Evolutionary conservation across 2,329 filamentous ascomycete species (phyloP), one percentile per base, ranked within the genome.

Genomic region (Dothideomycetes sp.): DNA sequence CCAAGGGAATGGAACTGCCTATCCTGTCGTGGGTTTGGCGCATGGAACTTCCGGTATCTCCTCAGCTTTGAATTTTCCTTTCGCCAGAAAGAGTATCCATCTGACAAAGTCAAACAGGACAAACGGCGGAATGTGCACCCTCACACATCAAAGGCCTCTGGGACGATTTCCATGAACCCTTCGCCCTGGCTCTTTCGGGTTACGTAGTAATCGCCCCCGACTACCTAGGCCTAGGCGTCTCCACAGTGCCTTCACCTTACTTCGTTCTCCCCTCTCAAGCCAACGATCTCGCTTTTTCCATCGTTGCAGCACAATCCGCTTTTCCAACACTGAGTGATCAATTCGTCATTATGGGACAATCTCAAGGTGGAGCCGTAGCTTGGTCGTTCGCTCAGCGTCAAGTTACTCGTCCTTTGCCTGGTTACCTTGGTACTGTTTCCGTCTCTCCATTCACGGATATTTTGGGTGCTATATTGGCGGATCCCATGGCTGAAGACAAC

Each of bases 281-380:
- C 1, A 61, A 63, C 34, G 70, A 73, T 48, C 39, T 68, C 0
- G 51, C 65, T 1, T 64, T 68, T 43, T 60, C 66, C 1, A 47
- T 70, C 0, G 40, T 54, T 12, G 69, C 70, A 1, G 66, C 66
- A 1, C 57, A 56, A 11, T 46, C 46, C 10, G 64, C 65, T 0
- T 73, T 70, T 43, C 53, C 63, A 0, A 50, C 51, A 1, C 47
- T 52, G 1, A 49, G 65, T 1, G 54, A 50, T 1, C 48, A 61
- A 0, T 74, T 69, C 41, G 64, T 70, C 12, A 55, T 61, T 17
- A 59, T 68, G 48, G 67, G 68, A 6, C 65, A 70, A 44, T 67
- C 61, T 9, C 65, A 73, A 51, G 70, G 69, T 16, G 68, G 66
- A 6, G 59, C 57, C 2, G 61, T 58, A 1, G 62, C 63, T 0